A percentile compares a stretch with the other conserved stretches of the same genome.
phyloP scores from a whole-genome alignment of 2,329 filamentous ascomycete genomes.

The Calcarisporium arbuscula region DNA sequence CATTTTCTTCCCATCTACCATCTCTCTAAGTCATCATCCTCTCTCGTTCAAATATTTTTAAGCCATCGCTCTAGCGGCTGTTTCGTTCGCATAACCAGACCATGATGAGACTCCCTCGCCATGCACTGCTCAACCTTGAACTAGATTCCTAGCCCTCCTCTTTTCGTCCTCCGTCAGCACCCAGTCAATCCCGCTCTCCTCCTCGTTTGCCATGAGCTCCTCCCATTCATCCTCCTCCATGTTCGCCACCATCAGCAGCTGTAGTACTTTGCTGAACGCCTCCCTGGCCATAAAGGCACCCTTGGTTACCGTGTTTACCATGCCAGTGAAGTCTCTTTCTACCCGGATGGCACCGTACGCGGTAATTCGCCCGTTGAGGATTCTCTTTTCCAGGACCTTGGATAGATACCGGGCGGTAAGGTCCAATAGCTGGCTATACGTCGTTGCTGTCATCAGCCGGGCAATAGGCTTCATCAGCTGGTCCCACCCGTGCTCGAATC shows the following conservation, averaged over 20 bases:
- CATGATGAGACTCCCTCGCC: no score
- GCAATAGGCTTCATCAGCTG: constrained; percentile 77
- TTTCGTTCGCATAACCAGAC: no score
- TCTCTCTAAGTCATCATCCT: no score
- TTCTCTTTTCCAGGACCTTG: constrained; percentile 76
- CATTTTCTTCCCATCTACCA: no score
- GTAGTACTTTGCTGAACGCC: constrained; percentile 65
- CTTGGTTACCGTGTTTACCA: constrained; percentile 61
- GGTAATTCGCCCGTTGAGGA: constrained; percentile 74
- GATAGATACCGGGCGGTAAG: constrained; percentile 69
- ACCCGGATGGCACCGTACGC: constrained; percentile 75
- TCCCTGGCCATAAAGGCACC: constrained; percentile 75
- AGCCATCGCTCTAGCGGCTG: no score
- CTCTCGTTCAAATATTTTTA: no score
- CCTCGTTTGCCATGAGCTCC: constrained; percentile 50
- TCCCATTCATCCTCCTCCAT: constrained; percentile 98
- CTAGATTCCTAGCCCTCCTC: constrained; percentile 62
- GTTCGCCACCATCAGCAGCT: constrained; percentile 81
- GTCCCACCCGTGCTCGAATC: constrained; percentile 83
- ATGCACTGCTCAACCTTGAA: constrained; percentile 32
- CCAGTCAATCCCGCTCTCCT: constrained; percentile 64
- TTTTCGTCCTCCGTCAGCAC: constrained; percentile 68
- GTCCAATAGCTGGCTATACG: constrained; percentile 70
- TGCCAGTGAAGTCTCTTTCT: constrained; percentile 74
- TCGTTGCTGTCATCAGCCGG: constrained; percentile 72